Evolutionary conservation across 257 asterid species (phyloP).

Genomic region (Fraxinus quadrangulata): DNA sequence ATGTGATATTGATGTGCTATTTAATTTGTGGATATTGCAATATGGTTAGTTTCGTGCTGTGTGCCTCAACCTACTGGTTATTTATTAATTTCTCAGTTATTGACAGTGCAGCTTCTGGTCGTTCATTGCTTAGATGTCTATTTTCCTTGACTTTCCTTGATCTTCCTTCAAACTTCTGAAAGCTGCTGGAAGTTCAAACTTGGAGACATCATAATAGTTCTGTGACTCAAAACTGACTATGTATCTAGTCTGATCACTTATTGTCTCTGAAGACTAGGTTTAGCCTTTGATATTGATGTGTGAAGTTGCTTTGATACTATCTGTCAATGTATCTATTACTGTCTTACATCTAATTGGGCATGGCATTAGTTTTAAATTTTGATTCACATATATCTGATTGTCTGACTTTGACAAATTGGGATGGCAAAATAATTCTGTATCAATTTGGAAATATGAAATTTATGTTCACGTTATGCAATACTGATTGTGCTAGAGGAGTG

Average conservation of each 20-base stretch:
- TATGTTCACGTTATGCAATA: neutral
- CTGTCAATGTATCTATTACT: constrained; percentile 19
- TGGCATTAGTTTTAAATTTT: neutral
- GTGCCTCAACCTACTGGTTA: constrained; percentile 22
- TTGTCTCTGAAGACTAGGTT: constrained; percentile 22
- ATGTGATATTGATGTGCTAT: constrained; percentile 3
- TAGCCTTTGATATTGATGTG: constrained; percentile 17
- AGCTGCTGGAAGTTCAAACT: constrained; percentile 1
- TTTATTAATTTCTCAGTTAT: constrained; percentile 17
- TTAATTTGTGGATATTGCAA: neutral
- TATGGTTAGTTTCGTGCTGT: constrained; percentile 23
- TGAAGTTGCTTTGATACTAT: constrained; percentile 14
- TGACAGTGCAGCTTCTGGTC: neutral
- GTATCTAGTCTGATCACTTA: neutral
- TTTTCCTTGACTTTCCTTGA: constrained; percentile 2
- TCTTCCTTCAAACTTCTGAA: constrained; percentile 14
- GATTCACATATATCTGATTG: constrained; percentile 9
- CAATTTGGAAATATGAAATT: constrained; percentile 19
- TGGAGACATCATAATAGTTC: neutral
- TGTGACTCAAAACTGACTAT: constrained; percentile 15
- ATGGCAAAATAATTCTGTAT: neutral
- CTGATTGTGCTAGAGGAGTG: neutral
- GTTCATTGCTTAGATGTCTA: constrained; percentile 22
- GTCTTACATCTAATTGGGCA: neutral
- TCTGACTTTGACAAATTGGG: constrained; percentile 17